Conservation (phyloP, 1,139 yeast genomes). For the Barnettozyma hawaiiensis region DNA sequence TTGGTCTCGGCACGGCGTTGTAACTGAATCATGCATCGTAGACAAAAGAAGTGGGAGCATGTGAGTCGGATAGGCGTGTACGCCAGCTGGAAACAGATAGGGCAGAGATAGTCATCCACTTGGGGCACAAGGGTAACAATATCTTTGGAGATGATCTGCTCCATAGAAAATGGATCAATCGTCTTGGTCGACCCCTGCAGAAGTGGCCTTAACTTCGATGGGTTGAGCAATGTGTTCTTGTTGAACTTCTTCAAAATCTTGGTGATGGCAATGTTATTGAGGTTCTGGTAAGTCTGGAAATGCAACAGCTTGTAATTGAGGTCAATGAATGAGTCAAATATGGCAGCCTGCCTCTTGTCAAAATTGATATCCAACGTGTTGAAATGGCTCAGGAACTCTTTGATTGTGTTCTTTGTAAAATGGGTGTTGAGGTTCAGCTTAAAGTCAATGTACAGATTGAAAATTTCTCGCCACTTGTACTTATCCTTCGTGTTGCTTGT, state of each 20-base stretch:
- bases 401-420: constrained; percentile 36
- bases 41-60: constrained; percentile 67
- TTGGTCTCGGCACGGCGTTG: constrained; percentile 51
- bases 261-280: constrained; percentile 57
- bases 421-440: constrained; percentile 59
- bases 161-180: constrained; percentile 17
- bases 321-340: constrained; percentile 46
- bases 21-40: constrained; percentile 61
- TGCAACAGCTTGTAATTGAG: constrained; percentile 53
- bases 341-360: constrained; percentile 40
- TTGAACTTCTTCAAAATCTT: constrained; percentile 73
- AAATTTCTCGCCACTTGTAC: constrained; percentile 68
- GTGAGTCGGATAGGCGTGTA: constrained; percentile 60
- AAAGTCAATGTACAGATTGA: constrained; percentile 57
- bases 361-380: constrained; percentile 37
- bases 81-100: constrained; percentile 64
- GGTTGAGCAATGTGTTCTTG: constrained; percentile 57
- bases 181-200: constrained; percentile 19
- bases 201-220: constrained; percentile 45
- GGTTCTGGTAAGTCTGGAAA: constrained; percentile 54
- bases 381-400: constrained; percentile 40
- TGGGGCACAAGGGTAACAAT: constrained; percentile 60
- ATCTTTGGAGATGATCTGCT: constrained; percentile 47
- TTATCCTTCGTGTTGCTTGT: constrained; percentile 46
- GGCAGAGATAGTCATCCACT: constrained; percentile 68